Conservation (phyloP, 257 asterid species). For the Haberlea rhodopensis region DNA sequence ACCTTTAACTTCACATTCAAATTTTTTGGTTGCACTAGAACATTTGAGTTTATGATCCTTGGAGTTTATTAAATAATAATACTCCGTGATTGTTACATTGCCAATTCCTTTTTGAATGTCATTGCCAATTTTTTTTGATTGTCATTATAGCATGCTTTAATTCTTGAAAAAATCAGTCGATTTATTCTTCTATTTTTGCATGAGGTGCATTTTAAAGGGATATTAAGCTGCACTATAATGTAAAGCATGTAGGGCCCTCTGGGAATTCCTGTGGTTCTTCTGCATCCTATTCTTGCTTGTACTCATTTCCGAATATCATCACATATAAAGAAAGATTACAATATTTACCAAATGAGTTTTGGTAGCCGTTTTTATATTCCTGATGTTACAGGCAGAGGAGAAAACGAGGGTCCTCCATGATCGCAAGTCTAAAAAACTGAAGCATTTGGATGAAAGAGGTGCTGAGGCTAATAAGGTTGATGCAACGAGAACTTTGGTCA, state of each 20-base stretch:
- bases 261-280: conserved; percentile 6
- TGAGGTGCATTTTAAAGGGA: conserved; percentile 18
- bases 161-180: not conserved
- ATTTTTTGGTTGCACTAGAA: conserved; percentile 16
- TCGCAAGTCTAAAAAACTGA: conserved; percentile 57
- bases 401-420: conserved; percentile 85
- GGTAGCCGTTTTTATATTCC: conserved; percentile 8
- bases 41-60: conserved; percentile 21
- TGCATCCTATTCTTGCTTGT: conserved; percentile 2
- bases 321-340: too few relatives aligned
- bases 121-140: too few relatives aligned
- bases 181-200: conserved; percentile 14
- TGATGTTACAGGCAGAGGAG: conserved; percentile 74
- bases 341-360: conserved; percentile 16
- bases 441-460: conserved; percentile 74
- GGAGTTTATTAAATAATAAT: not conserved
- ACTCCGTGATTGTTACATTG: conserved; percentile 9
- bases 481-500: conserved; percentile 62
- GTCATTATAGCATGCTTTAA: conserved; percentile 16
- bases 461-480: conserved; percentile 84
- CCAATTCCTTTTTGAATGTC: conserved; percentile 4
- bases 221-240: conserved; percentile 10
- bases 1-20: conserved; percentile 31
- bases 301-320: too few relatives aligned
- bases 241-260: not conserved